Evolutionary conservation across 2,329 filamentous ascomycete species (phyloP).

Genomic region (Xylaria arbuscula): DNA sequence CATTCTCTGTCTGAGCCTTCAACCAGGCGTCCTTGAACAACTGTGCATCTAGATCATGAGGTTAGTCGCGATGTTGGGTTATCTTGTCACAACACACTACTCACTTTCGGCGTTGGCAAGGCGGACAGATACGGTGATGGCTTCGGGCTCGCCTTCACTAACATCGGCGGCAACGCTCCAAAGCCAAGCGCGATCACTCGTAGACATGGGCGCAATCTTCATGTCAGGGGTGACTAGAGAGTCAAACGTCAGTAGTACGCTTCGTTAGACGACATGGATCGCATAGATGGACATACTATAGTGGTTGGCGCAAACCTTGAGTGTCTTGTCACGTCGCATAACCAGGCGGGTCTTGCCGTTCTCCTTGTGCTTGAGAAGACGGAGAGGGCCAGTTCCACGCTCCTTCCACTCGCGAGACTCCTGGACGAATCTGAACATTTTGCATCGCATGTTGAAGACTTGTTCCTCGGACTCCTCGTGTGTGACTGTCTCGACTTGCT

Average conservation of each 20-base stretch:
- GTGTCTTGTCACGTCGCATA: conserved; percentile 99
- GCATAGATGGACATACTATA: conserved; percentile 75
- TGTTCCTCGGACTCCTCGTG: conserved; percentile 99
- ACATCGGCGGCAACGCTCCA: conserved; percentile 99
- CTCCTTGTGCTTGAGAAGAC: conserved; percentile 98
- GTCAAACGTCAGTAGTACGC: conserved; percentile 34
- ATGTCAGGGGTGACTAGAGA: conserved; percentile 90
- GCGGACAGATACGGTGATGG: conserved; percentile 93
- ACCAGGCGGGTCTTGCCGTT: conserved; percentile 97
- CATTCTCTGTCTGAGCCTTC: conserved; percentile 96
- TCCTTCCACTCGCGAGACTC: conserved; percentile 98
- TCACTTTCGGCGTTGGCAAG: conserved; percentile 97
- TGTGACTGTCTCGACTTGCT: conserved; percentile 97
- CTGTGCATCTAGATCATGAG: conserved; percentile 79
- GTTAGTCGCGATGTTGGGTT: conserved; percentile 45
- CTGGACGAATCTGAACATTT: conserved; percentile 98
- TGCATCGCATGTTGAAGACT: conserved; percentile 99
- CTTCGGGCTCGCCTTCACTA: conserved; percentile 97
- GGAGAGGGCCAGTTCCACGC: conserved; percentile 95
- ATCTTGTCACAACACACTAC: conserved; percentile 51
- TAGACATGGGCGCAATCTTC: conserved; percentile 98
- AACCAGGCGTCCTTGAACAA: conserved; percentile 97
- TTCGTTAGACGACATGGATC: neutral
- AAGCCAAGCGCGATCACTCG: conserved; percentile 98
- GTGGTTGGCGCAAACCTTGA: conserved; percentile 99